Base-by-base conservation (phyloP, 2,329 filamentous ascomycete genomes). In the Paraphoma sp. region DNA sequence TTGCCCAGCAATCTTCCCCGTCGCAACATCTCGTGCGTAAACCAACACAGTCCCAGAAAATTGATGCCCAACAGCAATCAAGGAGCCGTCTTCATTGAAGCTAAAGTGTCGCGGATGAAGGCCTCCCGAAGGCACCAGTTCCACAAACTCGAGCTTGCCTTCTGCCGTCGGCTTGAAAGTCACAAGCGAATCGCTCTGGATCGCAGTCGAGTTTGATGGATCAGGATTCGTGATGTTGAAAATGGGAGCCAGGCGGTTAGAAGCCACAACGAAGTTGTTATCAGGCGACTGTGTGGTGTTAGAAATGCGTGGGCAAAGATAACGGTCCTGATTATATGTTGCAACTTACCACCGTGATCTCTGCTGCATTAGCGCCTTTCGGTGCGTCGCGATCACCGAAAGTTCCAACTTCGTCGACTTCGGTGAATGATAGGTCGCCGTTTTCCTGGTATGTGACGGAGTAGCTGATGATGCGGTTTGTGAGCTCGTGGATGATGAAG, bases 51-150 rank as follows among this genome's bases (percentile, higher is more conserved):
- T 84, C 31, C 81, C 79, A 48, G 86, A 86, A 14, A 76, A 76
- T 75, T 92, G 88, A 61, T 90, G 80, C 0, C 83, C 89, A 29
- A 92, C 85, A 1, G 87, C 89, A 3, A 92, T 77, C 56, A 89
- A 76, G 52, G 82, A 82, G 1, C 89, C 90, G 10, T 82, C 83
- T 59, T 81, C 82, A 73, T 89, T 92, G 54, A 91, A 76, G 48
- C 82, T 84, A 72, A 91, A 89, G 41, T 89, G 88, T 18, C 90
- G 83, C 0, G 91, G 90, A 53, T 82, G 84, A 7, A 78, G 73
- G 2, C 91, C 91, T 47, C 88, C 88, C 0, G 87, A 83, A 0
- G 89, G 81, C n/a, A 83, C 82, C 29, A 86, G 80, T 64, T 89
- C 83, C 3, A 85, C 71, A 53, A 86, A 82, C 0, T 69, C 75